phyloP scores from a whole-genome alignment of 176 grass and related monocot genomes.

The Zea luxurians region DNA sequence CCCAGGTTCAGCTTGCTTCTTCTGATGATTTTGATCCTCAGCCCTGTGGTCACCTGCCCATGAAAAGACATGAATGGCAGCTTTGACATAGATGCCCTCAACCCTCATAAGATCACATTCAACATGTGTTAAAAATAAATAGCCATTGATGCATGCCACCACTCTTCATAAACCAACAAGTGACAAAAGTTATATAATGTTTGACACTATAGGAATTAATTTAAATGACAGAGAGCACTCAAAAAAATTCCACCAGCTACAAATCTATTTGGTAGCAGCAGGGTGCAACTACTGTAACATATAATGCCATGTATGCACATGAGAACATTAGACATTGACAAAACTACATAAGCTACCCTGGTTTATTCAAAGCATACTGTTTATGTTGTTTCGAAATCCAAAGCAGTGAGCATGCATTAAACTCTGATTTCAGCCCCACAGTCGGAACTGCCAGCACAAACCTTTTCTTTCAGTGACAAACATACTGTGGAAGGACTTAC shows the following conservation, averaged over 20 bases:
- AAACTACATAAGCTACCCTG: neutral
- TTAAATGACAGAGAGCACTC: neutral
- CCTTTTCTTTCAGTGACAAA: neutral
- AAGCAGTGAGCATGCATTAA: neutral
- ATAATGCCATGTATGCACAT: neutral
- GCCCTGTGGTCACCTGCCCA: conserved; percentile 32
- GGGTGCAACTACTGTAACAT: neutral
- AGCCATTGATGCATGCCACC: neutral
- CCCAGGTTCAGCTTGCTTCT: conserved; percentile 40
- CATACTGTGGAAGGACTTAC: neutral
- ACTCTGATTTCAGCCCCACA: conserved; percentile 14
- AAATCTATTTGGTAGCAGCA: neutral
- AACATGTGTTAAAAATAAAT: conserved; percentile 4
- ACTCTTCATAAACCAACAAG: neutral
- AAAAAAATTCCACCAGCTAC: neutral
- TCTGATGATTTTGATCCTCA: conserved; percentile 41
- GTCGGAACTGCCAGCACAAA: neutral
- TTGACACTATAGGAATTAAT: neutral
- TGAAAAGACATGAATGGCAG: neutral
- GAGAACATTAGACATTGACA: neutral
- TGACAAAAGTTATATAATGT: neutral
- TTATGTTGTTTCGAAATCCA: neutral
- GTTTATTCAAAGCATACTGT: conserved; percentile 3
- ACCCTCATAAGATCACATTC: neutral
- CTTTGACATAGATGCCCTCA: neutral